phyloP scores from a whole-genome alignment of 2,329 filamentous ascomycete species.

The Exophiala spinifera region DNA sequence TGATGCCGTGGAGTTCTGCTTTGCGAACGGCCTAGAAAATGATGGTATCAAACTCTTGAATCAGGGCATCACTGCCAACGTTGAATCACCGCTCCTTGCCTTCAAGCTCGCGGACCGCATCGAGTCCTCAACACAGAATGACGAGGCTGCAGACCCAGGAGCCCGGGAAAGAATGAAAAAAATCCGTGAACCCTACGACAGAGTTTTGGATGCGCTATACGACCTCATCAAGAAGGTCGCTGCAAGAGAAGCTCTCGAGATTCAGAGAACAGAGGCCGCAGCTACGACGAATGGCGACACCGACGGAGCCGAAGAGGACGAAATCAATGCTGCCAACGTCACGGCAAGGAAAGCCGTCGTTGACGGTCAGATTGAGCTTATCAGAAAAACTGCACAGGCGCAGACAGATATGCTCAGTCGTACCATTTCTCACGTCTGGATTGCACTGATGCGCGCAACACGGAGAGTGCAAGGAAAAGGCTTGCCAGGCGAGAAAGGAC shows the following conservation, averaged over 20 bases:
- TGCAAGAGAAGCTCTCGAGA: constrained; percentile 61
- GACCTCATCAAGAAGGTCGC: constrained; percentile 71
- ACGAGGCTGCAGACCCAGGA: constrained; percentile 68
- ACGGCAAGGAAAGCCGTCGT: constrained; percentile 53
- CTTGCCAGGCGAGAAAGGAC: constrained; percentile 62
- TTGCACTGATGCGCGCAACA: constrained; percentile 89
- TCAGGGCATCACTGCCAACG: constrained; percentile 82
- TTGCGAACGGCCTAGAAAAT: constrained; percentile 67
- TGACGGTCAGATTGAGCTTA: constrained; percentile 54
- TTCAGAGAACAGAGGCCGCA: constrained; percentile 54
- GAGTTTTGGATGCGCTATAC: constrained; percentile 82
- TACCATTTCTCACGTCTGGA: constrained; percentile 91
- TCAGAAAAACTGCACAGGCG: constrained; percentile 64
- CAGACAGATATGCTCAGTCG: constrained; percentile 75
- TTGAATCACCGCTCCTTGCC: constrained; percentile 85
- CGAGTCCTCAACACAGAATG: constrained; percentile 71
- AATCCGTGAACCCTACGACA: constrained; percentile 79
- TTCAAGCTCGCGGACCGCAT: constrained; percentile 87
- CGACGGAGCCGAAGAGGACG: constrained; percentile 45
- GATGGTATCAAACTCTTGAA: constrained; percentile 76
- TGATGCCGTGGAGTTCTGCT: constrained; percentile 89
- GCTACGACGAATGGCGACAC: constrained; percentile 37
- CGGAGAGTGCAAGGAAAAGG: constrained; percentile 85
- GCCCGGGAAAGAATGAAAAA: constrained; percentile 64
- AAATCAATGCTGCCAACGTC: constrained; percentile 49